Base-by-base conservation (phyloP, 805 yeast species). In the Nakazawaea wyomingensis region DNA sequence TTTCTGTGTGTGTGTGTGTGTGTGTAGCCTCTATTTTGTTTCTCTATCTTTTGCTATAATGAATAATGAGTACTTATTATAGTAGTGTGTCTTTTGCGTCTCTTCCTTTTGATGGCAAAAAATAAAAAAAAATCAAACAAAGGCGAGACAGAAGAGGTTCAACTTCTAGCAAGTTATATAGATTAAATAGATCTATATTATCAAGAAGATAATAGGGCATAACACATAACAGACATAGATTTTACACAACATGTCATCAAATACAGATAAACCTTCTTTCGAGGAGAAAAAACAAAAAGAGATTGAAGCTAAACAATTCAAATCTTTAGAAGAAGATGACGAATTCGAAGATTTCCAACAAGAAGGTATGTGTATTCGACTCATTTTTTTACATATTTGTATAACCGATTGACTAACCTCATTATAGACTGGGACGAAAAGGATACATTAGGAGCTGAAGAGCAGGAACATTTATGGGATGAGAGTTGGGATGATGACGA, bases 401-500 rank as follows among this genome's bases (percentile, higher is more conserved):
- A n/a, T n/a, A n/a, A n/a, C n/a, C n/a, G n/a, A n/a, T n/a, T n/a
- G n/a, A n/a, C n/a, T n/a, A n/a, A n/a, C n/a, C n/a, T n/a, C n/a
- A 13, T 14, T 3, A 3, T 39, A 66, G 80, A 83, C 53, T 89
- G 96, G 96, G 64, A 75, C n/a, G 73, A 70, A 29, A 61, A 71
- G 45, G 71, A 81, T 54, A 62, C 82, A 44, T 60, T 78, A 50
- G 71, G 73, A 48, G 58, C 72, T 54, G 66, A 70, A 52, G 69
- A 76, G 50, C 74, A 75, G 61, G 64, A 76, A 53, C 73, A 78
- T 48, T 75, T 90, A 41, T 90, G 98, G 97, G 96, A 90, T 53
- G 96, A 90, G 63, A 91, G 88, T 60, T 91, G 99, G 99, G 97
- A 85, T 52, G 95, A 91, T 60, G 96, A 89, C 49, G 96, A 90